These are phyloP conservation scores for Trametes maxima DNA, from an alignment of 768 basidiomycete species.

Conservation along the genomic window DNA sequence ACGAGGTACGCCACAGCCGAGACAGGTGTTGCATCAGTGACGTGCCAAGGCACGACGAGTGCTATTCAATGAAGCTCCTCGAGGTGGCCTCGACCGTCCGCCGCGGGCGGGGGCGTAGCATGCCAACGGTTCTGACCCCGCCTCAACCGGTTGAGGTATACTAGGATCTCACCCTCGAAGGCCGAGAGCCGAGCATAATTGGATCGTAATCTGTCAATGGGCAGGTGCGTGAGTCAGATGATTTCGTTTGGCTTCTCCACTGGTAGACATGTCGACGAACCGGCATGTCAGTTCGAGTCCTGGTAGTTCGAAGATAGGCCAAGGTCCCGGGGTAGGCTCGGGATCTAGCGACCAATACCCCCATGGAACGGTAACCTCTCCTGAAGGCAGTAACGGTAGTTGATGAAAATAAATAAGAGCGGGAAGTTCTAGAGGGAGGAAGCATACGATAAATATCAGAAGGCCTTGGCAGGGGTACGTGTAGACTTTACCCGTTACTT, in stretches of 20 bases:
- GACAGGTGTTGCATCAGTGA: neutral
- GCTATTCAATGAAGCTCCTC: neutral
- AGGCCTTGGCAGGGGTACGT: neutral
- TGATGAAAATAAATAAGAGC: slow-evolving; percentile 15
- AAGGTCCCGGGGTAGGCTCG: slow-evolving; percentile 11
- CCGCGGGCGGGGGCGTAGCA: too few species aligned
- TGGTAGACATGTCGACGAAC: neutral
- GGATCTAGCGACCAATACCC: slow-evolving; percentile 15
- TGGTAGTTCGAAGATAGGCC: slow-evolving; percentile 1
- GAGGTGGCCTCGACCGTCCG: neutral
- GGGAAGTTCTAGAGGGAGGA: neutral
- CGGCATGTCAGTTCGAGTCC: slow-evolving; percentile 9
- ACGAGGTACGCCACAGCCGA: neutral
- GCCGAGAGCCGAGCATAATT: slow-evolving; percentile 13
- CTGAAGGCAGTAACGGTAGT: slow-evolving; percentile 6
- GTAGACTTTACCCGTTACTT: neutral
- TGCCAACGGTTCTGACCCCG: neutral
- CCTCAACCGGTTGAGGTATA: slow-evolving; percentile 7
- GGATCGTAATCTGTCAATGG: neutral
- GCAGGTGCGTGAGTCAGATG: neutral
- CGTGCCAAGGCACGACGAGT: neutral
- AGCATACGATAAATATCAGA: neutral
- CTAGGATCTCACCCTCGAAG: slow-evolving; percentile 13
- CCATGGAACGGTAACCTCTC: slow-evolving; percentile 11
- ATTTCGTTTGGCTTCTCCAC: neutral